A percentile compares a stretch with the other conserved stretches of the same genome.
Conservation (phyloP, 768 basidiomycete species). For the Leccinum imitatum region DNA sequence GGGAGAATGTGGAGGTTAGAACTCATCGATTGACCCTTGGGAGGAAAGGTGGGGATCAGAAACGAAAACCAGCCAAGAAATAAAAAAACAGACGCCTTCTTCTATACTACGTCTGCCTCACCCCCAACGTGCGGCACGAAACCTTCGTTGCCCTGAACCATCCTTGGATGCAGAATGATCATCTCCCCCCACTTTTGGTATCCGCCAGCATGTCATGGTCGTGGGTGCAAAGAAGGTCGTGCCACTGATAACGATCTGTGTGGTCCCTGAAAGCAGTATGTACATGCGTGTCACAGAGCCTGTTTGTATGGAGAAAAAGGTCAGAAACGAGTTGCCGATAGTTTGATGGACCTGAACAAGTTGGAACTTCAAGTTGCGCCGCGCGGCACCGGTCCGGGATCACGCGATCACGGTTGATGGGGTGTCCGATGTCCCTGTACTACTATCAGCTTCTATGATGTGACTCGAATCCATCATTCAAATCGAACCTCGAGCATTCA, state of each 20-base stretch:
- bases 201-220: neutral
- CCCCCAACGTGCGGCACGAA: slow-evolving; percentile 16
- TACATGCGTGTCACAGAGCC: neutral
- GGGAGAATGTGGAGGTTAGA: slow-evolving; percentile 22
- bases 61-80: neutral
- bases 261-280: neutral
- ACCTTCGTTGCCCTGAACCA: neutral
- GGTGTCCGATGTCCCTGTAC: neutral
- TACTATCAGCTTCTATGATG: neutral
- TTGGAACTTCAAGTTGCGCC: neutral
- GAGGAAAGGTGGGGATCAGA: neutral
- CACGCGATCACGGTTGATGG: neutral
- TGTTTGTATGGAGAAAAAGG: neutral
- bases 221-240: slow-evolving; percentile 1
- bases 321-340: neutral
- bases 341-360: neutral
- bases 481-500: neutral
- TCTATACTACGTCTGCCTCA: slow-evolving; percentile 15
- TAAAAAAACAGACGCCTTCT: neutral
- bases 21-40: slow-evolving; percentile 7
- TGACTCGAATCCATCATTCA: neutral
- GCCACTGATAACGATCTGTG: neutral
- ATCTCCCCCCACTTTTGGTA: slow-evolving; percentile 10
- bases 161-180: slow-evolving; percentile 16
- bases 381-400: no score